Percentiles rank a stretch among this genome's conserved stretches.
Evolutionary conservation across 2,329 filamentous ascomycete species (phyloP).

Genomic region (Mycocentrospora acerina): DNA sequence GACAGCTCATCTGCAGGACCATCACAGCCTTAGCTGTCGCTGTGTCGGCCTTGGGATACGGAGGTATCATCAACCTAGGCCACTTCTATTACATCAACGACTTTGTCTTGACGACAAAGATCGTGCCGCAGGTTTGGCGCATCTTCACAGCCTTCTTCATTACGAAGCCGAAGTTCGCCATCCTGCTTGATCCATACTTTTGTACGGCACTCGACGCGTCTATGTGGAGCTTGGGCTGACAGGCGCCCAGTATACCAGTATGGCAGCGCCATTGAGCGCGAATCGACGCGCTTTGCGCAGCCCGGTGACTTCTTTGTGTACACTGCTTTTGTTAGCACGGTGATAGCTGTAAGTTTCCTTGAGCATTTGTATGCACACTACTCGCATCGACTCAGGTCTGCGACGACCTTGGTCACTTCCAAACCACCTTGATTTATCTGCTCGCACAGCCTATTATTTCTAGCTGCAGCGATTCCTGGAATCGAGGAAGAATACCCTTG

Average conservation of each 20-base stretch:
- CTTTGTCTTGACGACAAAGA: conserved; percentile 55
- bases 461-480: conserved; percentile 59
- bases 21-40: conserved; percentile 65
- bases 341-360: conserved; percentile 74
- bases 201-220: conserved; percentile 3
- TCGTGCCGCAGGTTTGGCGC: conserved; percentile 62
- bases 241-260: conserved; percentile 65
- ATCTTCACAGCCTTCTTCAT: conserved; percentile 60
- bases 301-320: conserved; percentile 83
- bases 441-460: conserved; percentile 49
- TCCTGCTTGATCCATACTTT: conserved; percentile 75
- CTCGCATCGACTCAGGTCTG: conserved; percentile 19
- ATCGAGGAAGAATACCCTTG: conserved; percentile 57
- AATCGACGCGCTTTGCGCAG: conserved; percentile 69
- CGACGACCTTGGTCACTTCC: conserved; percentile 13
- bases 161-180: conserved; percentile 56
- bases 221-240: too few relatives aligned
- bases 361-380: conserved; percentile 14
- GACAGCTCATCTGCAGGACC: conserved; percentile 60
- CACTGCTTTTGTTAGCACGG: conserved; percentile 67
- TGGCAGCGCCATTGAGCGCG: conserved; percentile 70
- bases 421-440: conserved; percentile 62
- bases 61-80: conserved; percentile 54
- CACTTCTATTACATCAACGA: conserved; percentile 59
- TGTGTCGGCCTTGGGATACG: conserved; percentile 63